phyloP scores from a whole-genome alignment of 306 rosid genomes.

The Rosa persica region DNA sequence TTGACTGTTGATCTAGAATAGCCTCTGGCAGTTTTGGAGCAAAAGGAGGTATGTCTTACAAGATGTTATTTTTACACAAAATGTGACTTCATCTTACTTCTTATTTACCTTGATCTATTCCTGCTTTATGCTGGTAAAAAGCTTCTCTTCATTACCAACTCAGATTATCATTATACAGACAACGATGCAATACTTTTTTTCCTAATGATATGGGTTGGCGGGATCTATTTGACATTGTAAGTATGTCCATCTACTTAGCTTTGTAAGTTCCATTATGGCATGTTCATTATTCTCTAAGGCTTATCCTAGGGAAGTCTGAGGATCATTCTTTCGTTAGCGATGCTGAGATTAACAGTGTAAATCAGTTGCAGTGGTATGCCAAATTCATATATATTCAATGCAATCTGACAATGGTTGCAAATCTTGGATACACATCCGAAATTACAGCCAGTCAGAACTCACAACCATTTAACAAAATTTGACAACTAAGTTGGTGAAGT shows the following conservation, averaged over 20 bases:
- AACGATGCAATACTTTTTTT: constrained; percentile 94
- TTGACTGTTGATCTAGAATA: constrained; percentile 88
- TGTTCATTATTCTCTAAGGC: not conserved
- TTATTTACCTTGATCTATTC: constrained; percentile 32
- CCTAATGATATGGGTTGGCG: constrained; percentile 97
- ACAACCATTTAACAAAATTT: constrained; percentile 57
- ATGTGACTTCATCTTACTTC: constrained; percentile 19
- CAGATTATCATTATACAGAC: constrained; percentile 87
- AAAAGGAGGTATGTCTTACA: constrained; percentile 67
- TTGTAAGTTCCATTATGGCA: not conserved
- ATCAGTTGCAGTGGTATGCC: not conserved
- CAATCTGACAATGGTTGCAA: constrained; percentile 32
- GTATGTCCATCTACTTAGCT: constrained; percentile 22
- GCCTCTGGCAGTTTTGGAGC: constrained; percentile 93
- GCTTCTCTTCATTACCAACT: constrained; percentile 92
- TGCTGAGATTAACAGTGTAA: too few relatives aligned
- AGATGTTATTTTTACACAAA: constrained; percentile 13
- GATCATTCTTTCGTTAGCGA: not conserved
- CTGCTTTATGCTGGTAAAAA: constrained; percentile 85
- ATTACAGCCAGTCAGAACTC: not conserved
- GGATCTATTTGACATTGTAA: constrained; percentile 92
- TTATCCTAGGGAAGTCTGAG: not conserved
- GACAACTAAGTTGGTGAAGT: constrained; percentile 35
- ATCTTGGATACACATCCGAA: constrained; percentile 25
- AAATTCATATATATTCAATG: constrained; percentile 28